These are phyloP conservation scores for Cercospora sp. DNA, from an alignment of 2,329 filamentous ascomycete species.

Conservation along the genomic window DNA sequence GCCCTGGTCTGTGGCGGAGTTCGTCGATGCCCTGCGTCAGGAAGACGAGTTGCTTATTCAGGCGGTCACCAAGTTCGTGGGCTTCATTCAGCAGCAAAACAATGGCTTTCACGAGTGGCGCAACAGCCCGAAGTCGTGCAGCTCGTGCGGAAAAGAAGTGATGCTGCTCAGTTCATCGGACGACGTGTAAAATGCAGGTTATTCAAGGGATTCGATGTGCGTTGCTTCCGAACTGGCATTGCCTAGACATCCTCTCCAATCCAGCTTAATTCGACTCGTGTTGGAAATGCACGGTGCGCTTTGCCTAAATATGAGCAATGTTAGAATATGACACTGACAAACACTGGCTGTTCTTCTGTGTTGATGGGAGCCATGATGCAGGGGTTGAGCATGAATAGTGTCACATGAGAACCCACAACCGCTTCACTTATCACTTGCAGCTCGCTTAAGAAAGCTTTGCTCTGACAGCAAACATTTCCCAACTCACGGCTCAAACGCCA, in stretches of 20 bases:
- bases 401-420: background rate
- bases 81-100: slow-evolving; percentile 21
- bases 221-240: background rate
- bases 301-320: too few species aligned
- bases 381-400: background rate
- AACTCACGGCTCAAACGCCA: background rate
- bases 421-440: background rate
- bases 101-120: slow-evolving; percentile 16
- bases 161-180: slow-evolving; percentile 19
- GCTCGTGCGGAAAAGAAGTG: slow-evolving; percentile 13
- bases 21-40: slow-evolving; percentile 21
- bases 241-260: background rate
- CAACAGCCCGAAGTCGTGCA: slow-evolving; percentile 16
- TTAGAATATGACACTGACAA: too few species aligned
- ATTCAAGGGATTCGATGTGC: too few species aligned
- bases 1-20: slow-evolving; percentile 22
- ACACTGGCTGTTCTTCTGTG: too few species aligned
- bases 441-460: background rate
- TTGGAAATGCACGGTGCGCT: too few species aligned
- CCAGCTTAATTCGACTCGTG: too few species aligned
- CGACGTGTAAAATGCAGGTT: too few species aligned
- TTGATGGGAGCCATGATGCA: too few species aligned
- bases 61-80: slow-evolving; percentile 21
- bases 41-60: slow-evolving; percentile 22
- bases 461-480: background rate